A percentile compares a stretch with the other conserved stretches of the same genome.
Conservation (phyloP, 139 green algal species). For the Yamagishiella unicocca region DNA sequence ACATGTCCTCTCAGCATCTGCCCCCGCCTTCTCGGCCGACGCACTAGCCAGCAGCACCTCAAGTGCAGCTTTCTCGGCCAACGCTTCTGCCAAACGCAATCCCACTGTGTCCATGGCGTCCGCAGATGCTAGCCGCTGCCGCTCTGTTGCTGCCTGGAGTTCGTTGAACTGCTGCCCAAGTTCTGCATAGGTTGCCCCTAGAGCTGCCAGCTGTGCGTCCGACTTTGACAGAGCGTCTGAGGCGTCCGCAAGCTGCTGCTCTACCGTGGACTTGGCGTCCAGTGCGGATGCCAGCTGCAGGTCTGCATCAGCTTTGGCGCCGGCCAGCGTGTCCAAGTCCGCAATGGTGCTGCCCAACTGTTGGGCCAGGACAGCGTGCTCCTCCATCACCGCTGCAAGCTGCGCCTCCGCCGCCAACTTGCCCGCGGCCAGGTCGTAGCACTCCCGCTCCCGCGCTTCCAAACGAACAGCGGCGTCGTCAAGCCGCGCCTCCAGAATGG, state of each 20-base stretch:
- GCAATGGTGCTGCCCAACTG: background rate
- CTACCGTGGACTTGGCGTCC: background rate
- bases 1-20: background rate
- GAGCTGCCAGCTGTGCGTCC: background rate
- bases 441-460: background rate
- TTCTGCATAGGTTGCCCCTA: background rate
- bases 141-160: background rate
- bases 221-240: background rate
- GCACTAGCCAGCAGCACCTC: background rate
- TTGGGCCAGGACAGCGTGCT: background rate
- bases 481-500: no score
- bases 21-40: background rate
- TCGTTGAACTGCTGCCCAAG: background rate
- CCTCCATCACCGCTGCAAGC: background rate
- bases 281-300: background rate
- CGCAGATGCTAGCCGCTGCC: background rate
- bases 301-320: background rate
- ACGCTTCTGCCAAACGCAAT: background rate
- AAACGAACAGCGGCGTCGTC: no score
- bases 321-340: background rate
- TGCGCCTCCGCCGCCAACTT: background rate
- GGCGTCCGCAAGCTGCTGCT: conserved; percentile 11
- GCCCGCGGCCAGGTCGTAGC: background rate
- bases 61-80: background rate
- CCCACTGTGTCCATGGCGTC: background rate